phyloP scores from a whole-genome alignment of 2,329 filamentous ascomycete species.

The Epichloe sylvatica region DNA sequence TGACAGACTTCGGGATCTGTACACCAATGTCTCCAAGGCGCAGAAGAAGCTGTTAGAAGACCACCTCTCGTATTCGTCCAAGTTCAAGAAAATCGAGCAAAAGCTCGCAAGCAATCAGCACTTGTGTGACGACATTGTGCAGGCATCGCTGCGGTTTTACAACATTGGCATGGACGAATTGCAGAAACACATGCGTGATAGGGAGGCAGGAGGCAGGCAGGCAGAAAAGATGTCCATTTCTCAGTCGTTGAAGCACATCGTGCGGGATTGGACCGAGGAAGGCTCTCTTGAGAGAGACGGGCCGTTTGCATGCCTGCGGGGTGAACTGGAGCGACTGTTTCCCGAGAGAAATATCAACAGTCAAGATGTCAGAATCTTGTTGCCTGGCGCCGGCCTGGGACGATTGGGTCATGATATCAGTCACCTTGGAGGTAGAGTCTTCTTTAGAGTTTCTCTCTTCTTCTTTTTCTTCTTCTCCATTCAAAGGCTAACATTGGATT shows the following conservation, averaged over 20 bases:
- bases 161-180: conserved; percentile 29
- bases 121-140: conserved; percentile 32
- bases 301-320: conserved; percentile 26
- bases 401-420: conserved; percentile 38
- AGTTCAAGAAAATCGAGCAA: conserved; percentile 29
- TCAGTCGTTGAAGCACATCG: conserved; percentile 42
- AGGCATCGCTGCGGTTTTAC: conserved; percentile 32
- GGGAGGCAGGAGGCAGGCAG: conserved; percentile 21
- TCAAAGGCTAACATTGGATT: not conserved
- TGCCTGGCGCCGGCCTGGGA: conserved; percentile 40
- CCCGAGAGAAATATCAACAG: conserved; percentile 10
- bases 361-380: conserved; percentile 23
- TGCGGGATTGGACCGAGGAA: conserved; percentile 40
- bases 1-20: conserved; percentile 20
- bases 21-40: conserved; percentile 20
- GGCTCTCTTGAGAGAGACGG: conserved; percentile 32
- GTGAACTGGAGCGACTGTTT: conserved; percentile 19
- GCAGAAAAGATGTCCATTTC: conserved; percentile 34
- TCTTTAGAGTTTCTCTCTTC: not conserved
- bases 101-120: conserved; percentile 30
- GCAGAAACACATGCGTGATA: conserved; percentile 24
- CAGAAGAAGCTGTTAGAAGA: conserved; percentile 33
- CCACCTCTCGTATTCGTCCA: conserved; percentile 42
- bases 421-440: conserved; percentile 21
- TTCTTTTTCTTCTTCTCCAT: not conserved